Conservation (phyloP, 345 rosid genomes). For the Geranium rotundifolium region DNA sequence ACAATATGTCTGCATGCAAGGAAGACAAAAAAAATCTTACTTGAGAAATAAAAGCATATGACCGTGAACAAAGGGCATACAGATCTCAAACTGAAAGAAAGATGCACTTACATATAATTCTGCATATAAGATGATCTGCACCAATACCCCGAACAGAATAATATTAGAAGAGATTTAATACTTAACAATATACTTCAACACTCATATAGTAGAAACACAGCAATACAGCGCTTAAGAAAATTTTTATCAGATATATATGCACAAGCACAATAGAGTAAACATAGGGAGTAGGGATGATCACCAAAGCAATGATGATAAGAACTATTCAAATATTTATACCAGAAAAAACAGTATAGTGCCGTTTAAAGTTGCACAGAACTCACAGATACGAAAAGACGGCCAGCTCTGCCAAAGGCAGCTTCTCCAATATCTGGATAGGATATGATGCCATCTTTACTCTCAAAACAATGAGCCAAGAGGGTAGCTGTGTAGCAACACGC, state of each 20-base stretch:
- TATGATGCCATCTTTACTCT: slow-evolving; percentile 54
- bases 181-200: not conserved
- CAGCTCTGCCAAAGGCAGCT: slow-evolving; percentile 89
- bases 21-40: slow-evolving; percentile 10
- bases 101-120: slow-evolving; percentile 67
- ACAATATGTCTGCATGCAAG: slow-evolving; percentile 59
- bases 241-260: not conserved
- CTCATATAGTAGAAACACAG: not conserved
- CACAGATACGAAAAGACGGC: slow-evolving; percentile 70
- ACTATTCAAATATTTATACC: not conserved
- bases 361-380: slow-evolving; percentile 15
- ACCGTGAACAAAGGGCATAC: slow-evolving; percentile 1
- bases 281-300: not conserved
- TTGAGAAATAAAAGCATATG: slow-evolving; percentile 6
- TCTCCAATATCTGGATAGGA: slow-evolving; percentile 89
- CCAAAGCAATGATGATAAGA: not conserved
- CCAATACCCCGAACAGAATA: slow-evolving; percentile 15
- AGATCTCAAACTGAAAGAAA: not conserved
- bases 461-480: slow-evolving; percentile 76
- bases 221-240: not conserved
- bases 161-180: slow-evolving; percentile 11
- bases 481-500: slow-evolving; percentile 78
- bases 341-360: not conserved
- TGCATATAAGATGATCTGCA: slow-evolving; percentile 68
- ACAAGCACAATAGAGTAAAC: not conserved